Percentiles rank a stretch among this genome's conserved stretches.
phyloP scores from a whole-genome alignment of 2,329 filamentous ascomycete genomes.

The Fusarium annulatum region DNA sequence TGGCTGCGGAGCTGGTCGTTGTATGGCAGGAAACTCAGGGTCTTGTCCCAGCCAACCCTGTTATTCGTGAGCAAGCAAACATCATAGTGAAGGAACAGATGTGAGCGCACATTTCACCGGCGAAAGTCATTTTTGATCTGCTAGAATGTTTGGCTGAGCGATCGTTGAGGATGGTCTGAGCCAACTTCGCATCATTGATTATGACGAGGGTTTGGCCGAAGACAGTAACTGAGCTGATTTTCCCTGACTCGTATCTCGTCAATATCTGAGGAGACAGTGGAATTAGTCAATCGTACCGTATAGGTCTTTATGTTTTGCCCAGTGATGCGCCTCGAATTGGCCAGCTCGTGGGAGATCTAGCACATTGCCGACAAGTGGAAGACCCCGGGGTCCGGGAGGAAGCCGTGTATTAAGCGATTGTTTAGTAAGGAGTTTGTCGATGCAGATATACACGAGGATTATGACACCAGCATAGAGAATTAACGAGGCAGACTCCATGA shows the following conservation, averaged over 20 bases:
- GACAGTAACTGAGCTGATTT: constrained; percentile 49
- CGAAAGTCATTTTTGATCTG: constrained; percentile 25
- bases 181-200: constrained; percentile 52
- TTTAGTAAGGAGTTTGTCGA: rapidly evolving
- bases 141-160: constrained; percentile 20
- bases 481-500: neutral
- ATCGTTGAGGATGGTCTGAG: constrained; percentile 51
- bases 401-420: neutral
- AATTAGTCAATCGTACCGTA: neutral
- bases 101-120: constrained; percentile 19
- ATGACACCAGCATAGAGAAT: rapidly evolving
- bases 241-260: constrained; percentile 54
- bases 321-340: constrained; percentile 25
- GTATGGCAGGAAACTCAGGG: constrained; percentile 51
- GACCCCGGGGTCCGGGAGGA: constrained; percentile 26
- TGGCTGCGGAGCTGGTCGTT: constrained; percentile 53
- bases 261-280: rapidly evolving
- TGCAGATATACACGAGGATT: neutral
- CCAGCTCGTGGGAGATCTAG: constrained; percentile 19
- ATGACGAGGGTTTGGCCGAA: constrained; percentile 55
- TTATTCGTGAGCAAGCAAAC: rapidly evolving
- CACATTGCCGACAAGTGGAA: constrained; percentile 29
- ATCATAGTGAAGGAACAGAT: rapidly evolving
- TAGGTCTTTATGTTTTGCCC: constrained; percentile 18
- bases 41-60: constrained; percentile 46